Base-by-base conservation (phyloP, 495 filamentous ascomycete genomes). In the Diplogelasinospora grovesii region DNA sequence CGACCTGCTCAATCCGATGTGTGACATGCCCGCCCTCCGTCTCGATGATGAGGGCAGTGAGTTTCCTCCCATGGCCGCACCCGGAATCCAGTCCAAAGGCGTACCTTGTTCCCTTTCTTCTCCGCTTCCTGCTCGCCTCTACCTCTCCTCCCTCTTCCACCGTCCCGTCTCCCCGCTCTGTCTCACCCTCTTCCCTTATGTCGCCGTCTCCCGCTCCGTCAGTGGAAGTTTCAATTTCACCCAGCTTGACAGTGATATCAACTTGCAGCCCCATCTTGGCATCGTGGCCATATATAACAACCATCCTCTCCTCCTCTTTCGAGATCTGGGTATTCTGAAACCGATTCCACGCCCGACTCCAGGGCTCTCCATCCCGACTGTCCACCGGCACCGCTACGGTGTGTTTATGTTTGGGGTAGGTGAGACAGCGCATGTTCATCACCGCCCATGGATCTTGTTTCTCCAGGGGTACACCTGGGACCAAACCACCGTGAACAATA, bases 361-460 rank as follows among this genome's bases (percentile, higher is more conserved):
- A 93, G 4, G 71, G 74, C 25, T 65, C 70, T 22, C 82, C 83
- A 3, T 76, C 62, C 30, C 65, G 65, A 30, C 54, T 59, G 14
- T 73, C 66, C 42, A 76, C 78, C 3, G 83, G 83, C 4, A 83
- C 63, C 35, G 76, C 71, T 3, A 75, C 78, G 15, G 20, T 31
- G 14, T 15, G 1, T 3, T 39, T 26, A 15, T 29, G 34, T 20
- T 23, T 21, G 0, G 52, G 53, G 27, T 57, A 54, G 1, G 59
- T 31, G 30, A 96, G 79, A 3, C 78, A 86, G 33, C 86, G 78
- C 88, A 98, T 94, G 51, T 84, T 89, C 89, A 97, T 96, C 10
- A 83, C 81, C 30, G 78, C 77, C 51, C 75, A 77, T 0, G 88
- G 81, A 61, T 95, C 85, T 49, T 95, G 86, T 40, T 74, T 68